A percentile compares a stretch with the other conserved stretches of the same genome.
These are phyloP conservation scores for Saccharomyces uvarum DNA, from an alignment of 1,139 yeast genomes.

Conservation along the genomic window DNA sequence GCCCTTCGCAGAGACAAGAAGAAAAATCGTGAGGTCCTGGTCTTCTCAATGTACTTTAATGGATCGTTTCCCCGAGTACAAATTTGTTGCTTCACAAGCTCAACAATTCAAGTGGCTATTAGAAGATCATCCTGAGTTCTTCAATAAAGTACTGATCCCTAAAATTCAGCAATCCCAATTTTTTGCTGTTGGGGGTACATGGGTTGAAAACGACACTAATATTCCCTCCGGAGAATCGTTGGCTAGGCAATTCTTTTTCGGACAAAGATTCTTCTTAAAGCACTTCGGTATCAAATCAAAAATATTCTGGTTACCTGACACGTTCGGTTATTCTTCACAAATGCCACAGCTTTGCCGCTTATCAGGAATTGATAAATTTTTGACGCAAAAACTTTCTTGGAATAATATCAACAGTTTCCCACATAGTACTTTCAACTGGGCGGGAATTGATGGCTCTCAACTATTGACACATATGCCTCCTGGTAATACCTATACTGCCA, in stretches of 20 bases:
- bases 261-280: conserved; percentile 74
- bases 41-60: conserved; percentile 81
- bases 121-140: conserved; percentile 76
- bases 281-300: conserved; percentile 71
- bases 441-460: conserved; percentile 87
- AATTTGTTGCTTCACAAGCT: conserved; percentile 90
- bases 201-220: conserved; percentile 97
- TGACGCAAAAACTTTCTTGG: conserved; percentile 94
- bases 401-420: conserved; percentile 89
- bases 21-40: conserved; percentile 92
- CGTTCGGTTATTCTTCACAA: conserved; percentile 93
- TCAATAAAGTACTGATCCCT: conserved; percentile 46
- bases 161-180: conserved; percentile 70
- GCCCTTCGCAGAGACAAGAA: conserved; percentile 94
- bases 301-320: conserved; percentile 92
- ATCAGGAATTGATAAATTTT: conserved; percentile 74
- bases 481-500: conserved; percentile 88
- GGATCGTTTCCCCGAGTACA: conserved; percentile 84
- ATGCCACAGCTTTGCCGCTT: conserved; percentile 85
- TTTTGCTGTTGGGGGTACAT: conserved; percentile 88
- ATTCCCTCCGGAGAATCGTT: conserved; percentile 89
- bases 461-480: conserved; percentile 97
- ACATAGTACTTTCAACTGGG: conserved; percentile 87
- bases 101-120: conserved; percentile 92
- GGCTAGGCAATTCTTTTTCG: conserved; percentile 78